These are phyloP conservation scores for Coemansia reversa DNA, from an alignment of 192 early-diverging fungal species.

Conservation along the genomic window DNA sequence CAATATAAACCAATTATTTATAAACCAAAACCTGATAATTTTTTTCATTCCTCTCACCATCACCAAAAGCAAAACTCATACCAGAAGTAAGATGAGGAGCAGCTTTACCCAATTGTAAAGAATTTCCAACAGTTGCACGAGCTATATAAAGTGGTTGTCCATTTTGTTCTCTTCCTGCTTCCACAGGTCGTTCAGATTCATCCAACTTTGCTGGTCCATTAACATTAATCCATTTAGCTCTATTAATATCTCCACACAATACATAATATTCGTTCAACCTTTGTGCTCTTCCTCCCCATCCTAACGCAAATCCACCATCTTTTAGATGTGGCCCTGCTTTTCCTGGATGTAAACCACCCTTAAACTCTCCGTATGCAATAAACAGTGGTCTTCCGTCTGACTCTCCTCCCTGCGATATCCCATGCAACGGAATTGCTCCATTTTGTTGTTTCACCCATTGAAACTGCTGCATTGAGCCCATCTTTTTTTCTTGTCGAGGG, in stretches of 20 bases:
- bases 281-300: constrained; percentile 52
- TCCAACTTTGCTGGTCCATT: background rate
- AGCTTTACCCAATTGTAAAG: constrained; percentile 43
- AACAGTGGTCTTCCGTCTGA: constrained; percentile 53
- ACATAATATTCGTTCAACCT: constrained; percentile 54
- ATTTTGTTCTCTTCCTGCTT: constrained; percentile 1
- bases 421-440: constrained; percentile 24
- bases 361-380: constrained; percentile 52
- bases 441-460: constrained; percentile 18
- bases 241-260: constrained; percentile 56
- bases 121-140: constrained; percentile 15
- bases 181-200: constrained; percentile 1
- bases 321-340: constrained; percentile 40
- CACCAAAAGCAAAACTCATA: constrained; percentile 29
- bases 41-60: constrained; percentile 12
- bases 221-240: constrained; percentile 46
- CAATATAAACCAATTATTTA: background rate
- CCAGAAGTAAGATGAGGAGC: constrained; percentile 21
- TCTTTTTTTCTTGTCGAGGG: background rate
- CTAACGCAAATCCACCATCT: constrained; percentile 46
- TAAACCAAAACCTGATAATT: constrained; percentile 13
- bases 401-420: constrained; percentile 54
- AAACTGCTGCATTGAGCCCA: background rate
- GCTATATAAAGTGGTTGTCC: constrained; percentile 36
- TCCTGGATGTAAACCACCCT: constrained; percentile 48